A percentile compares a stretch with the other conserved stretches of the same genome.
Evolutionary conservation across 2,329 filamentous ascomycete species (phyloP).

Genomic region (Cladosporium sp.): DNA sequence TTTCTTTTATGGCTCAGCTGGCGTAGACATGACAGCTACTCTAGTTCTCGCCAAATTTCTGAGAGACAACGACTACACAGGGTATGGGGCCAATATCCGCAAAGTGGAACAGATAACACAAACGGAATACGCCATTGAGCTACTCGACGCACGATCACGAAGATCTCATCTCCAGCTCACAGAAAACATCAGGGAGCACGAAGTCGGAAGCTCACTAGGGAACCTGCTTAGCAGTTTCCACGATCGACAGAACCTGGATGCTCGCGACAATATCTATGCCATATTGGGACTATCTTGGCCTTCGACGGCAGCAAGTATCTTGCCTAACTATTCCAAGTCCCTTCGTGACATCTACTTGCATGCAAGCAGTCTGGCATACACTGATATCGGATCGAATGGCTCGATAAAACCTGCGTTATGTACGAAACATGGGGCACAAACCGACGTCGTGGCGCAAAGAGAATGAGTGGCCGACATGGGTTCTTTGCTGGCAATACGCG

Average conservation of each 20-base stretch:
- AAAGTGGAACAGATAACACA: too few relatives aligned
- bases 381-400: background rate
- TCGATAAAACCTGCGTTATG: background rate
- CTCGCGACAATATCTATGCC: background rate
- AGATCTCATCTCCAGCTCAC: background rate
- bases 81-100: too few relatives aligned
- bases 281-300: background rate
- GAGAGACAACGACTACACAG: too few relatives aligned
- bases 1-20: background rate
- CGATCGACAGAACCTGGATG: background rate
- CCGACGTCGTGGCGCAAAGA: background rate
- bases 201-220: background rate
- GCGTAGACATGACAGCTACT: too few relatives aligned
- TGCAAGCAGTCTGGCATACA: background rate
- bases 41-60: too few relatives aligned
- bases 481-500: background rate
- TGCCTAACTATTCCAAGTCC: background rate
- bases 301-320: background rate
- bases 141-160: too few relatives aligned
- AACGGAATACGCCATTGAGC: too few relatives aligned
- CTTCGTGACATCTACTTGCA: background rate
- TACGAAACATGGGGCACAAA: background rate
- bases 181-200: background rate
- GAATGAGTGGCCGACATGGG: background rate
- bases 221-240: background rate